Base-by-base conservation (phyloP, 495 filamentous ascomycete species). In the Penicillium tannophilum region DNA sequence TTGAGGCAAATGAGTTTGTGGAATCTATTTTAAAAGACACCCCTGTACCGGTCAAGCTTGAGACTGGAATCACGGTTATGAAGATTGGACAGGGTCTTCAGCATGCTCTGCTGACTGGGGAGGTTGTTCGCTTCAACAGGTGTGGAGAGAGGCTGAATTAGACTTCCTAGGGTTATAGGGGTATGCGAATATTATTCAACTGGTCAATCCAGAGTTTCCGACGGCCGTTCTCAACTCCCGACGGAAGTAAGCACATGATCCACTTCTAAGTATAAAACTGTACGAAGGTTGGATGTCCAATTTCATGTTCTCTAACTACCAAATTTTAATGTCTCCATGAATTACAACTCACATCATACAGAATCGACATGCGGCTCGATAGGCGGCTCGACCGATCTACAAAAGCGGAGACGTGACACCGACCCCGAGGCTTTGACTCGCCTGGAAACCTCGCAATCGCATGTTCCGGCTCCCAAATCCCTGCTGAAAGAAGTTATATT, bases 41-140 rank as follows among this genome's bases (percentile, higher is more conserved):
- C 16, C 55, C 55, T 23, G 49, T 59, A n/a, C 82, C 81, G 8
- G 70, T 84, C 50, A 74, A 74, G 66, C 59, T 85, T 30, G 59
- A 60, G 7, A 74, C 75, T 2, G 80, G 79, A 17, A 72, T 82
- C 6, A 64, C 76, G 62, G 80, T 77, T 8, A 71, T 85, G 4
- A 69, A 74, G 62, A 83, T 85, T 79, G 17, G 66, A 67, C 65
- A 70, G 57, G 81, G 78, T 36, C 66, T 85, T 59, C 80, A 53
- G 26, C 14, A 41, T 16, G 16, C 14, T 7, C 16, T 41, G 14
- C 14, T 41, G 5, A 41, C 14, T 17, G 39, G 39, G 14, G 39
- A 26, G 10, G 33, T 36, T 11, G 33, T 36, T 36, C 33, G 33
- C 33, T 36, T 36, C 12, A 4, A 36, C 10, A 10, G 4, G 10